These are phyloP conservation scores for Macadamia integrifolia DNA, from an alignment of 164 flowering plant genomes.

Conservation along the genomic window DNA sequence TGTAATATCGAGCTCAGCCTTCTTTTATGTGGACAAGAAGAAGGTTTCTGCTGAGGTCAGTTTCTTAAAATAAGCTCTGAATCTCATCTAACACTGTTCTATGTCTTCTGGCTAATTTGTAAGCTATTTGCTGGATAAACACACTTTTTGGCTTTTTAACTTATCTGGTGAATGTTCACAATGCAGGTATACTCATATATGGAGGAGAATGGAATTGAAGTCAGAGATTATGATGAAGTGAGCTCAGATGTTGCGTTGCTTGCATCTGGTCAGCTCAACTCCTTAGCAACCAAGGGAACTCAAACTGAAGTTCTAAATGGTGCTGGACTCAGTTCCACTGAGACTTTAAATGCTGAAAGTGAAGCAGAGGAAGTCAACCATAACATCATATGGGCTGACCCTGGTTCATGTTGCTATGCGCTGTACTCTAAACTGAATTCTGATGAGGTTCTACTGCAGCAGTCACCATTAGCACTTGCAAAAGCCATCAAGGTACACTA, in stretches of 20 bases:
- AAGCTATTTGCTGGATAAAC: too few relatives aligned
- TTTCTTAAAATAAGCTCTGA: conserved; percentile 4
- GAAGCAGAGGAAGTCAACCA: conserved; percentile 21
- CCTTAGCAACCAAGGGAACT: conserved; percentile 18
- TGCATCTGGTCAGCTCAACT: conserved; percentile 48
- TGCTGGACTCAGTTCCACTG: conserved; percentile 12
- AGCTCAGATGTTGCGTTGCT: conserved; percentile 66
- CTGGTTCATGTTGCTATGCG: conserved; percentile 83
- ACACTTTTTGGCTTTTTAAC: background rate
- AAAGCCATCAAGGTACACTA: conserved; percentile 82
- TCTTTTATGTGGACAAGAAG: conserved; percentile 74
- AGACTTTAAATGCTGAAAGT: conserved; percentile 14
- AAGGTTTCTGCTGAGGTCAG: conserved; percentile 80
- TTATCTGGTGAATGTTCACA: background rate
- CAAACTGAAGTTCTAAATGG: conserved; percentile 9
- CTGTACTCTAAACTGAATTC: conserved; percentile 65
- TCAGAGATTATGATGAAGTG: conserved; percentile 69
- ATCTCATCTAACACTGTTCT: background rate
- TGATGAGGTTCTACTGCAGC: conserved; percentile 60
- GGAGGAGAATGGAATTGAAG: conserved; percentile 61
- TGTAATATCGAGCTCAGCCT: conserved; percentile 64
- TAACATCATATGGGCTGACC: conserved; percentile 68
- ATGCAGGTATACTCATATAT: conserved; percentile 52
- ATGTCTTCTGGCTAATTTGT: too few relatives aligned
- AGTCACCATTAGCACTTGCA: conserved; percentile 87